A percentile compares a stretch with the other conserved stretches of the same genome.
Evolutionary conservation across 768 basidiomycete genomes (phyloP).

Genomic region (Cyclocybe cylindracea): DNA sequence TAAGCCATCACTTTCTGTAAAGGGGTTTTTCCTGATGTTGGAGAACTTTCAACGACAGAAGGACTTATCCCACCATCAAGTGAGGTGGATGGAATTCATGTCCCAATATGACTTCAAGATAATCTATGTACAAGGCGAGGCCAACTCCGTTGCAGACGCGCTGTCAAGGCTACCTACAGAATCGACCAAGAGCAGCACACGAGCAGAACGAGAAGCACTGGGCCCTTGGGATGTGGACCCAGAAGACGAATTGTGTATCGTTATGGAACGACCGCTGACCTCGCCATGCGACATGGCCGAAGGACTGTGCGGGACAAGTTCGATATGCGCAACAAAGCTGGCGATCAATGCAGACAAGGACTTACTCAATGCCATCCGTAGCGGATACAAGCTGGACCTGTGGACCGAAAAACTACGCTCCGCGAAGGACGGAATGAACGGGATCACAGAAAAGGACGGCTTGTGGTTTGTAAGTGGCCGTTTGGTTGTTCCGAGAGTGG

Average conservation of each 20-base stretch:
- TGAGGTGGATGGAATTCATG: slow-evolving; percentile 32
- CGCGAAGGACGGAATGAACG: background rate
- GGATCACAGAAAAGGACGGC: background rate
- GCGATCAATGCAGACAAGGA: background rate
- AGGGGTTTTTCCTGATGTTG: too few species aligned
- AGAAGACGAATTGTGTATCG: background rate
- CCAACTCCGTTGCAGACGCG: slow-evolving; percentile 36
- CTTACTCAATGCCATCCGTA: background rate
- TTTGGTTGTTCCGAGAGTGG: background rate
- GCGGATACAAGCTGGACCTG: background rate
- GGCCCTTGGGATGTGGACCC: background rate
- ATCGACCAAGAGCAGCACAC: too few species aligned
- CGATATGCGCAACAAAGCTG: background rate
- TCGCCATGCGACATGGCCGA: slow-evolving; percentile 8
- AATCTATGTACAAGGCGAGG: slow-evolving; percentile 32
- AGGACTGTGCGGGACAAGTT: background rate
- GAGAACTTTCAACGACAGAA: slow-evolving; percentile 31
- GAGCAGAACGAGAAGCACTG: too few species aligned
- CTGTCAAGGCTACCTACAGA: slow-evolving; percentile 25
- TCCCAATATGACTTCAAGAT: slow-evolving; percentile 35
- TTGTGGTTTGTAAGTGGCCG: background rate
- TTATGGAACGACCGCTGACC: background rate
- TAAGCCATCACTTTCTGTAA: too few species aligned
- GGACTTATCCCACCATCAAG: slow-evolving; percentile 30
- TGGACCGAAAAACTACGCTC: background rate